A percentile compares a stretch with the other conserved stretches of the same genome.
Conservation (phyloP, 805 yeast genomes). For the Debaryomyces tyrocola region DNA sequence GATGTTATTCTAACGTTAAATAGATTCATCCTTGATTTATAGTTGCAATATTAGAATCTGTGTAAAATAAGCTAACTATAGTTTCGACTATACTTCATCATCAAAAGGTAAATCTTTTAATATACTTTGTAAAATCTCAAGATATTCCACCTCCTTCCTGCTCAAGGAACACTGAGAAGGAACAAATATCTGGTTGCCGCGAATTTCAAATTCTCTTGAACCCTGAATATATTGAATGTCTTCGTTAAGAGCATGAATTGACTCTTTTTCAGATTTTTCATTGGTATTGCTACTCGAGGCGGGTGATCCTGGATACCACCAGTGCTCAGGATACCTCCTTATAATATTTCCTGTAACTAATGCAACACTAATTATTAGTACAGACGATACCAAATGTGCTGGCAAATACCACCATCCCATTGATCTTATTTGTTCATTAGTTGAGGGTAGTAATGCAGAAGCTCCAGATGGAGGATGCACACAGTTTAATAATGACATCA, state of each 20-base stretch:
- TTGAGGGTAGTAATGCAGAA: slow-evolving; percentile 55
- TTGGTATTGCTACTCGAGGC: slow-evolving; percentile 2
- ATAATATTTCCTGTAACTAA: slow-evolving; percentile 52
- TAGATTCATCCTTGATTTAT: too few species aligned
- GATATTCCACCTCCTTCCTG: slow-evolving; percentile 21
- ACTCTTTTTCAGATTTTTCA: slow-evolving; percentile 1
- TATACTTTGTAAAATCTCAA: neutral
- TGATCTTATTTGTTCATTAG: slow-evolving; percentile 42
- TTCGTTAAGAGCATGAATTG: neutral
- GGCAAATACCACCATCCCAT: slow-evolving; percentile 70
- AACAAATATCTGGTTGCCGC: slow-evolving; percentile 11
- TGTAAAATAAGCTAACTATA: too few species aligned
- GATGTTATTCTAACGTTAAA: too few species aligned
- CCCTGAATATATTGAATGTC: slow-evolving; percentile 13
- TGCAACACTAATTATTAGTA: slow-evolving; percentile 50
- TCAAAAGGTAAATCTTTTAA: neutral
- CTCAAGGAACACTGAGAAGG: slow-evolving; percentile 24
- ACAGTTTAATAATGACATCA: slow-evolving; percentile 53
- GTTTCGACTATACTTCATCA: too few species aligned
- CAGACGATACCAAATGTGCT: slow-evolving; percentile 47
- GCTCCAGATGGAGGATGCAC: slow-evolving; percentile 76
- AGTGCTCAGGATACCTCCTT: slow-evolving; percentile 53
- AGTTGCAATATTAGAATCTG: too few species aligned
- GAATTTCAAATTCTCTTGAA: slow-evolving; percentile 14
- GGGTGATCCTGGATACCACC: slow-evolving; percentile 50